Evolutionary conservation across 2,329 filamentous ascomycete genomes (phyloP).

Genomic region (Calonectria pauciramosa): DNA sequence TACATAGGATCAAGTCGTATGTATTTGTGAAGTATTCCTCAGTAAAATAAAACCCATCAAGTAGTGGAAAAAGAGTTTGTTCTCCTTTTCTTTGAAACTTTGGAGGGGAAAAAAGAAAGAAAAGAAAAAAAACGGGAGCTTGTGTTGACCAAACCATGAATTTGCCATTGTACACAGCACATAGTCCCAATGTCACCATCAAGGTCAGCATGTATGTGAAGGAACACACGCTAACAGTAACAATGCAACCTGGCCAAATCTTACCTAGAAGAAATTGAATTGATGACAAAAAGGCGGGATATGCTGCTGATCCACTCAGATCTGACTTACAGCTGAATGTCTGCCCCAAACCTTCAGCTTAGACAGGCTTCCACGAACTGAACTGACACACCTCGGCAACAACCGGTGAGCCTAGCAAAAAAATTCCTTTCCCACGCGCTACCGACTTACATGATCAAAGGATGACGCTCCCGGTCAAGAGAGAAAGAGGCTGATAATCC

Average conservation of each 20-base stretch:
- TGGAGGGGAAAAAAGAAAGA: neutral
- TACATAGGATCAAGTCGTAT: neutral
- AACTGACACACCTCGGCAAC: neutral
- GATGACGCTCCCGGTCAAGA: neutral
- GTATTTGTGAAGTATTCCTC: no score
- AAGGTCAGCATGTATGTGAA: neutral
- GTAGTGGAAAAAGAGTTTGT: neutral
- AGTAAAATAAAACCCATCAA: no score
- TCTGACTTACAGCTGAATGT: neutral
- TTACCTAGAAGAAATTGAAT: neutral
- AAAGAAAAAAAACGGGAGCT: neutral
- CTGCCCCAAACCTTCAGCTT: neutral
- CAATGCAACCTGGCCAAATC: neutral
- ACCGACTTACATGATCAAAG: neutral
- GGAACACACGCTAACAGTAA: neutral
- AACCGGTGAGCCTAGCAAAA: conserved; percentile 2
- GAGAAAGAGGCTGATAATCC: neutral
- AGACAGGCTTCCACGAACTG: neutral
- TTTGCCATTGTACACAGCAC: neutral
- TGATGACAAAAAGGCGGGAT: neutral
- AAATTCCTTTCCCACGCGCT: neutral
- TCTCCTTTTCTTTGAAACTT: neutral
- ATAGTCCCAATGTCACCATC: neutral
- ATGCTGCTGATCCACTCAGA: neutral
- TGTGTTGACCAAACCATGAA: neutral